A percentile compares a stretch with the other conserved stretches of the same genome.
Evolutionary conservation across 176 grass and related monocot genomes (phyloP).

Genomic region (Luzula sylvatica): DNA sequence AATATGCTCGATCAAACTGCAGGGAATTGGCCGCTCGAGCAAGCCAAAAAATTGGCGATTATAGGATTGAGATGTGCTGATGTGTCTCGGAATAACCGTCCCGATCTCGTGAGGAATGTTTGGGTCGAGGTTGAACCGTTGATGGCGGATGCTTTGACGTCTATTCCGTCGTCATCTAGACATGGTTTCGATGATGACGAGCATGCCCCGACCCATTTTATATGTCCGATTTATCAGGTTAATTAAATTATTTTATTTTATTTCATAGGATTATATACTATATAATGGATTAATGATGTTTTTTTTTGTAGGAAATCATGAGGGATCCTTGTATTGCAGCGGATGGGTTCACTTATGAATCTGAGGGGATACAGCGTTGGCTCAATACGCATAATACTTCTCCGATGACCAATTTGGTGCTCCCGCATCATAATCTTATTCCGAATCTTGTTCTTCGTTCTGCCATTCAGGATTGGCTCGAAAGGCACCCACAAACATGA

Average conservation of each 20-base stretch:
- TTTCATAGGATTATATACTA: neutral
- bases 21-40: constrained; percentile 38
- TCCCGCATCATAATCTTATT: constrained; percentile 38
- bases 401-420: constrained; percentile 42
- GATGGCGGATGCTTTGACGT: constrained; percentile 21
- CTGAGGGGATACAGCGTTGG: constrained; percentile 42
- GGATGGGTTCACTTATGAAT: constrained; percentile 63
- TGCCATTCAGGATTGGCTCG: constrained; percentile 38
- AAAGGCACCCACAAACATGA: constrained; percentile 19
- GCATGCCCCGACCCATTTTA: constrained; percentile 29
- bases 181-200: neutral
- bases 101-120: constrained; percentile 33
- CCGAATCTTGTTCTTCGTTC: constrained; percentile 30
- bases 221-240: constrained; percentile 52
- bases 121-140: constrained; percentile 39
- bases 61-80: constrained; percentile 39
- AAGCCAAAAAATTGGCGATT: constrained; percentile 31
- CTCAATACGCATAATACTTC: constrained; percentile 24
- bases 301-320: constrained; percentile 41
- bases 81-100: constrained; percentile 25
- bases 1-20: constrained; percentile 21
- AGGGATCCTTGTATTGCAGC: constrained; percentile 43
- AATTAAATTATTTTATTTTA: neutral
- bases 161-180: neutral
- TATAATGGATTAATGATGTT: neutral